Conservation (phyloP, 139 green algal species). For the Auxenochlorella pyrenoidosa region DNA sequence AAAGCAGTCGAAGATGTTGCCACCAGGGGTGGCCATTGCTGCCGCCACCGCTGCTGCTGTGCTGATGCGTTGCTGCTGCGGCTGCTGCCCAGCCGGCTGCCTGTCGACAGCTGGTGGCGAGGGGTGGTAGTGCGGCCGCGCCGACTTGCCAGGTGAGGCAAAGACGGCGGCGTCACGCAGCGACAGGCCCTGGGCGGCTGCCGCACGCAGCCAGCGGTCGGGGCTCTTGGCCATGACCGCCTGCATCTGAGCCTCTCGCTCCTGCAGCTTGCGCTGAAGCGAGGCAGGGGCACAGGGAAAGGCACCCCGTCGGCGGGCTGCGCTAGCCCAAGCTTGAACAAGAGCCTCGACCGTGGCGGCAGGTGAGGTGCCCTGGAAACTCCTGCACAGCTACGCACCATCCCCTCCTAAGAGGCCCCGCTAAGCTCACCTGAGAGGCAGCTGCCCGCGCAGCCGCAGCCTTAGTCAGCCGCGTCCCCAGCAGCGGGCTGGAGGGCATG, state of each 20-base stretch:
- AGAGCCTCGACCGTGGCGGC: too few relatives aligned
- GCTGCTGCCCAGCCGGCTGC: neutral
- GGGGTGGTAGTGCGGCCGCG: conserved; percentile 13
- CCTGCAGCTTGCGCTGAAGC: conserved; percentile 6
- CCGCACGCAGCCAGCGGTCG: conserved; percentile 21
- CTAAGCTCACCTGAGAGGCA: neutral
- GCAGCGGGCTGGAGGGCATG: conserved; percentile 4
- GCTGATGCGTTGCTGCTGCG: neutral
- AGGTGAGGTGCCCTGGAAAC: too few relatives aligned
- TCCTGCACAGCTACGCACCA: too few relatives aligned
- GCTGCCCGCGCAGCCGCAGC: conserved; percentile 4
- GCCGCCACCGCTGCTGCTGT: neutral
- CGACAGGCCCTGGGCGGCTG: conserved; percentile 18
- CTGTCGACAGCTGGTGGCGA: neutral
- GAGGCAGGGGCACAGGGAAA: neutral
- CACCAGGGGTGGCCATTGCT: neutral
- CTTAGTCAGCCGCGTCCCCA: neutral
- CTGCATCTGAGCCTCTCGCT: neutral
- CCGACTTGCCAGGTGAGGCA: conserved; percentile 12
- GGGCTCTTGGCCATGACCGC: conserved; percentile 12
- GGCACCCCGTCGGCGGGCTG: too few relatives aligned
- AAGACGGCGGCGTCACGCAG: conserved; percentile 15
- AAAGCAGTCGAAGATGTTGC: conserved; percentile 12
- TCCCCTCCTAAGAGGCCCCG: too few relatives aligned
- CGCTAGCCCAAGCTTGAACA: too few relatives aligned